These are phyloP conservation scores for Colletotrichum aenigma DNA, from an alignment of 2,329 filamentous ascomycete genomes.

Conservation along the genomic window DNA sequence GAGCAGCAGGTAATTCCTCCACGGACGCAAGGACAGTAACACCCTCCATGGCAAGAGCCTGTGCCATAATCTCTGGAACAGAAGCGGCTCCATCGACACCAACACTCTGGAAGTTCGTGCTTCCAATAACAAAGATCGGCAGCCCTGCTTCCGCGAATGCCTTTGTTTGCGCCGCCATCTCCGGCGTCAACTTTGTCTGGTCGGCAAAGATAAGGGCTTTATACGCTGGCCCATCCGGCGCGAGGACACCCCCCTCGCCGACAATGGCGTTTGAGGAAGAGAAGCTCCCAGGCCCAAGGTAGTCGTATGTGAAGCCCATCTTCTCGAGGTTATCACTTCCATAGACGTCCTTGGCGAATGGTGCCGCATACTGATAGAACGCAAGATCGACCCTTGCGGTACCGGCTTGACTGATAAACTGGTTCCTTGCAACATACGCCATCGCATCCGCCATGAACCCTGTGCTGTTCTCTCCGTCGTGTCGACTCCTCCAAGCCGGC, in stretches of 20 bases:
- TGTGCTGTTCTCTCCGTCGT: background rate
- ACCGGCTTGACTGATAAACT: constrained; percentile 19
- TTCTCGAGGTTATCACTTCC: background rate
- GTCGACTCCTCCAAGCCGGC: constrained; percentile 21
- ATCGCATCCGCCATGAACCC: constrained; percentile 17
- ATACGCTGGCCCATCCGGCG: constrained; percentile 25
- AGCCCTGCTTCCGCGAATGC: constrained; percentile 22
- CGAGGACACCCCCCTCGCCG: constrained; percentile 19
- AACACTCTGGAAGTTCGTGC: background rate
- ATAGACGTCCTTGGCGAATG: constrained; percentile 17
- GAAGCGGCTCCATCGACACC: background rate
- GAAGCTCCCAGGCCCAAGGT: constrained; percentile 23
- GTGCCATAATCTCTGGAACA: background rate
- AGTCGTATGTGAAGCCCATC: constrained; percentile 24
- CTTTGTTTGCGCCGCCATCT: constrained; percentile 18
- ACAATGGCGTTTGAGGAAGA: background rate
- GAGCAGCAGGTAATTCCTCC: background rate
- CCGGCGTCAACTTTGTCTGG: constrained; percentile 22
- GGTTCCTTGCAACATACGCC: constrained; percentile 22
- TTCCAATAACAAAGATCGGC: constrained; percentile 25
- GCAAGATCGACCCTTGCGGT: constrained; percentile 24
- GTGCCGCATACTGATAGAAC: background rate
- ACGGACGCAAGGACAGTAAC: background rate
- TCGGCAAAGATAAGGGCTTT: constrained; percentile 25
- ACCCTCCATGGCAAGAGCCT: background rate